Evolutionary conservation across 208 protist genomes (phyloP).

Genomic region (Trypanosoma avium): DNA sequence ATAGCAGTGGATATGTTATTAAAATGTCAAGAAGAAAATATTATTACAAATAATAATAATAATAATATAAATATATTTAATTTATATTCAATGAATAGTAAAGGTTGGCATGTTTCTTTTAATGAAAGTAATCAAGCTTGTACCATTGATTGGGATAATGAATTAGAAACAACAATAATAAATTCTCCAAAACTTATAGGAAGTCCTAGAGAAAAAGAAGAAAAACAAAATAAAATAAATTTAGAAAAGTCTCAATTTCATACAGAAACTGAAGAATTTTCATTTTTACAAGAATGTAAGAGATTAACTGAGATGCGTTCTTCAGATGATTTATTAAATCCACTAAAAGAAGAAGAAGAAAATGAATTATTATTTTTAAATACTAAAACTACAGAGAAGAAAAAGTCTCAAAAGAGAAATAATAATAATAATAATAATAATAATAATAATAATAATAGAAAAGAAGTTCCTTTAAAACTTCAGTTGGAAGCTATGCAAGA

Average conservation of each 20-base stretch:
- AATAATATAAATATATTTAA: no score
- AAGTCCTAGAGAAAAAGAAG: background rate
- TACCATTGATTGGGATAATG: no score
- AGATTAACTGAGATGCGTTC: background rate
- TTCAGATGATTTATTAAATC: slow-evolving; percentile 1
- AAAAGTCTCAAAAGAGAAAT: no score
- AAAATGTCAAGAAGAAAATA: background rate
- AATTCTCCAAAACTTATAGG: background rate
- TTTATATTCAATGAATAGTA: no score
- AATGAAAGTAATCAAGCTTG: no score
- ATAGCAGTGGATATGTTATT: slow-evolving; percentile 3
- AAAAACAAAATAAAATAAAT: background rate
- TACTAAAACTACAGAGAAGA: no score
- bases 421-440: no score
- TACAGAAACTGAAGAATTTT: slow-evolving; percentile 2
- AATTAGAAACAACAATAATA: no score
- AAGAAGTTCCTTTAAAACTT: background rate
- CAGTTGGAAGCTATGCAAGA: slow-evolving; percentile 9
- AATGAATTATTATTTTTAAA: background rate
- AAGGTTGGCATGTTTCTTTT: no score
- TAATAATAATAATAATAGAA: background rate
- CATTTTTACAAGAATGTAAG: background rate
- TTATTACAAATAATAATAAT: no score
- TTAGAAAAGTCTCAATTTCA: no score
- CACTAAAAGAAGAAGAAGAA: background rate